These are phyloP conservation scores for Imleria badia DNA, from an alignment of 768 basidiomycete genomes.

Conservation along the genomic window DNA sequence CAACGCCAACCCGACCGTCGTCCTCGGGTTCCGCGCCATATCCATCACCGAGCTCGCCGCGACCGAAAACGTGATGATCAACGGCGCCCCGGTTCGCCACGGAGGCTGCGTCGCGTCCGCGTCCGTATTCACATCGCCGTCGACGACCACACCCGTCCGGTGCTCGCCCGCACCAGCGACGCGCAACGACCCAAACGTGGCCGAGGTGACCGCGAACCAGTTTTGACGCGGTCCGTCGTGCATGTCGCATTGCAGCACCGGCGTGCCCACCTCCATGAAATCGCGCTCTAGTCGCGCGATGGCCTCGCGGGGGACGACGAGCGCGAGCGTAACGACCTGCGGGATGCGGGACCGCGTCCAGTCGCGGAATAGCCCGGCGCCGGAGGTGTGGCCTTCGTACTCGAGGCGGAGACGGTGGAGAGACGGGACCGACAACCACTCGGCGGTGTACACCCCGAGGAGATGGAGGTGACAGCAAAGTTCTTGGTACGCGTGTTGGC, in stretches of 20 bases:
- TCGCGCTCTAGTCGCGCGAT: conserved; percentile 15
- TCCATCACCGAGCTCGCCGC: conserved; percentile 10
- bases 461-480: conserved; percentile 43
- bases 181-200: conserved; percentile 21
- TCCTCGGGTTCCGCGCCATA: conserved; percentile 1
- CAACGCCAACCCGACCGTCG: conserved; percentile 18
- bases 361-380: conserved; percentile 23
- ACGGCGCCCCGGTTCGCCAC: conserved; percentile 15
- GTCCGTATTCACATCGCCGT: neutral
- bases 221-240: neutral
- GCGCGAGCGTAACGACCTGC: conserved; percentile 28
- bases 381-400: no score
- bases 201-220: conserved; percentile 20
- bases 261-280: conserved; percentile 2
- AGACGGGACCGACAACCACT: neutral
- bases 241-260: conserved; percentile 24
- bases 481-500: conserved; percentile 42
- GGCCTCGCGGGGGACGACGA: conserved; percentile 32
- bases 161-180: conserved; percentile 20
- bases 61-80: conserved; percentile 24
- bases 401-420: neutral
- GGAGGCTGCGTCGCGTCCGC: neutral
- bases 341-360: conserved; percentile 28
- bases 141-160: conserved; percentile 9
- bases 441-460: conserved; percentile 35